Percentiles rank a stretch among this genome's conserved stretches.
These are phyloP conservation scores for Brassica juncea DNA, from an alignment of 345 rosid genomes.

Conservation along the genomic window DNA sequence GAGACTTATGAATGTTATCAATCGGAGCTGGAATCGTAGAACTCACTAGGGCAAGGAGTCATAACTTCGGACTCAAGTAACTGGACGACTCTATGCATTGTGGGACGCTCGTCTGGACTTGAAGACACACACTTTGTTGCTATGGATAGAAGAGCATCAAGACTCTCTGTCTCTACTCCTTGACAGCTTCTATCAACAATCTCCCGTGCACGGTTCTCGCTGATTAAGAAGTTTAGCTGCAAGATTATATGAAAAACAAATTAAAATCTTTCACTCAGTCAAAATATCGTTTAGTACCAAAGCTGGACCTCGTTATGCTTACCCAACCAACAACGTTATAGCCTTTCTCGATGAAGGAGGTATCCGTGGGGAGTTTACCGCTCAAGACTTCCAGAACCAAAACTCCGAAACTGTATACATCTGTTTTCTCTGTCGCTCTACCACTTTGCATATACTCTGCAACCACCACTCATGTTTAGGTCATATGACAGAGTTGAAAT, in stretches of 20 bases:
- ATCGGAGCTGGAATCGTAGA: conserved; percentile 89
- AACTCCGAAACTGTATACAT: conserved; percentile 95
- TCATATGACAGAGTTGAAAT: not conserved
- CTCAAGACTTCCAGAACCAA: conserved; percentile 91
- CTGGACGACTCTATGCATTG: conserved; percentile 97
- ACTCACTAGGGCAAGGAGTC: conserved; percentile 99
- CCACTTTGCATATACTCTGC: conserved; percentile 98
- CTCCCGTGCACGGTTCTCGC: conserved; percentile 71
- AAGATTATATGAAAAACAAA: conserved; percentile 14
- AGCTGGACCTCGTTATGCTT: conserved; percentile 42
- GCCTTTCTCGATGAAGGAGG: conserved; percentile 95
- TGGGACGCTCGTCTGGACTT: conserved; percentile 83
- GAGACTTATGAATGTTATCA: conserved; percentile 37
- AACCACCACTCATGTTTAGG: conserved; percentile 18
- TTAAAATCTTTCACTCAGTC: not conserved
- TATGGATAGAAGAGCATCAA: conserved; percentile 82
- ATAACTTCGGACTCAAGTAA: conserved; percentile 92
- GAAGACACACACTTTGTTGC: conserved; percentile 86
- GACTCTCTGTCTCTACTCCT: conserved; percentile 73
- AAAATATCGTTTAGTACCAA: not conserved
- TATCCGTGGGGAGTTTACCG: conserved; percentile 96
- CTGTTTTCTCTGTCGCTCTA: conserved; percentile 98
- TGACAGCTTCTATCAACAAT: conserved; percentile 75
- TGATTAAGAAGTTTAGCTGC: conserved; percentile 83
- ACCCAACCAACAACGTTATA: conserved; percentile 99